These are phyloP conservation scores for Penicillium goetzii DNA, from an alignment of 495 filamentous ascomycete species.

Conservation along the genomic window DNA sequence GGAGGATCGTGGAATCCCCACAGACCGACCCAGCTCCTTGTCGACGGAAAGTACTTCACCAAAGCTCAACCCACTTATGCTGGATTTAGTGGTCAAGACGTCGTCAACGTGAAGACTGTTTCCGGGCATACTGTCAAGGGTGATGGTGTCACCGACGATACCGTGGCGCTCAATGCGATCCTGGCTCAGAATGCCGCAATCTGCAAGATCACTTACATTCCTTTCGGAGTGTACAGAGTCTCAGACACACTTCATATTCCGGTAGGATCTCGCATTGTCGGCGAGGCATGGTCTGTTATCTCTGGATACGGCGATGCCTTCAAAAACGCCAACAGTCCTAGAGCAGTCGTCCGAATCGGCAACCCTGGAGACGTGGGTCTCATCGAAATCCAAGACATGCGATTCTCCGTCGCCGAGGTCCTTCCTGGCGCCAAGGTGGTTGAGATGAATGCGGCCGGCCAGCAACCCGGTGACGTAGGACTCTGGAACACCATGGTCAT, in stretches of 20 bases:
- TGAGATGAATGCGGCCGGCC: conserved; percentile 55
- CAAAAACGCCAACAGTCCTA: conserved; percentile 51
- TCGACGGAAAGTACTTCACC: conserved; percentile 35
- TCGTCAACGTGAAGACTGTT: conserved; percentile 57
- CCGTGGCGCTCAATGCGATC: conserved; percentile 55
- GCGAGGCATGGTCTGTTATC: conserved; percentile 58
- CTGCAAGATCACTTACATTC: conserved; percentile 62
- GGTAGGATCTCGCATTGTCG: conserved; percentile 56
- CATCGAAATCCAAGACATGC: conserved; percentile 62
- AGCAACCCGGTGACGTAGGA: conserved; percentile 57
- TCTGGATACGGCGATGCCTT: conserved; percentile 55
- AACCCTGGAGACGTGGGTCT: conserved; percentile 57
- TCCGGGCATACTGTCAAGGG: conserved; percentile 39
- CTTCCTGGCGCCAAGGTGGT: conserved; percentile 56
- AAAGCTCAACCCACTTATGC: conserved; percentile 55
- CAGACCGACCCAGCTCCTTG: conserved; percentile 28
- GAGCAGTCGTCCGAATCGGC: conserved; percentile 62
- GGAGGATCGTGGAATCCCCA: conserved; percentile 27
- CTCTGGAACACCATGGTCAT: conserved; percentile 60
- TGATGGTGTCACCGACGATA: conserved; percentile 50
- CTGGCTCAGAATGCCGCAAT: conserved; percentile 49
- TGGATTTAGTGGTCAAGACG: conserved; percentile 40
- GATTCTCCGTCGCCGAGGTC: conserved; percentile 54
- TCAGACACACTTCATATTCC: conserved; percentile 61
- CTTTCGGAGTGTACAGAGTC: conserved; percentile 62